Percentiles rank a stretch among this genome's conserved stretches.
Conservation (phyloP, 129 eudicot species). For the Oenanthe sinensis region DNA sequence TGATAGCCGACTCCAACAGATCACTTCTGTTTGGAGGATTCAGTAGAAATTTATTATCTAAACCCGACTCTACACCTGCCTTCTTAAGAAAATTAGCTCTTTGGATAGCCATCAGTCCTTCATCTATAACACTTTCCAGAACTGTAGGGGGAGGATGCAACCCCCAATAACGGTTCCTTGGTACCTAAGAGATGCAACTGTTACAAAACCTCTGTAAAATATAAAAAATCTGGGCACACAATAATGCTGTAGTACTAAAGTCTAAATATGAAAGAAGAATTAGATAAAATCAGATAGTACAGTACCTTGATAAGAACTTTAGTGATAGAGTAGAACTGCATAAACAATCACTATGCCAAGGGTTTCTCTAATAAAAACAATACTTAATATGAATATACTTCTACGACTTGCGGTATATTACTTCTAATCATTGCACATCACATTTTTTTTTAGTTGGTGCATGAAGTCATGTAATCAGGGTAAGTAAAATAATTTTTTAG, state of each 20-base stretch:
- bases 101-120: constrained; percentile 82
- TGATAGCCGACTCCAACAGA: constrained; percentile 71
- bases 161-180: constrained; percentile 94
- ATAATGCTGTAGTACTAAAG: background rate
- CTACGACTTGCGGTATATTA: background rate
- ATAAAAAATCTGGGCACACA: background rate
- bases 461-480: background rate
- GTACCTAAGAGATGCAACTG: constrained; percentile 45
- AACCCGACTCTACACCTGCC: constrained; percentile 85
- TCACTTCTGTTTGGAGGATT: constrained; percentile 75
- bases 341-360: background rate
- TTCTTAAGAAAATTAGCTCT: constrained; percentile 81
- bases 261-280: background rate
- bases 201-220: background rate
- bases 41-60: constrained; percentile 64
- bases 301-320: background rate
- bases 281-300: background rate
- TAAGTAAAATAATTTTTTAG: background rate
- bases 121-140: constrained; percentile 82
- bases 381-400: background rate
- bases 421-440: background rate
- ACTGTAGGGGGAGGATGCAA: constrained; percentile 93
- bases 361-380: background rate
- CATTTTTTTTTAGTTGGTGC: background rate
- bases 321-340: background rate